These are phyloP conservation scores for Vaccinium darrowii DNA, from an alignment of 148 eudicot genomes.

Conservation along the genomic window DNA sequence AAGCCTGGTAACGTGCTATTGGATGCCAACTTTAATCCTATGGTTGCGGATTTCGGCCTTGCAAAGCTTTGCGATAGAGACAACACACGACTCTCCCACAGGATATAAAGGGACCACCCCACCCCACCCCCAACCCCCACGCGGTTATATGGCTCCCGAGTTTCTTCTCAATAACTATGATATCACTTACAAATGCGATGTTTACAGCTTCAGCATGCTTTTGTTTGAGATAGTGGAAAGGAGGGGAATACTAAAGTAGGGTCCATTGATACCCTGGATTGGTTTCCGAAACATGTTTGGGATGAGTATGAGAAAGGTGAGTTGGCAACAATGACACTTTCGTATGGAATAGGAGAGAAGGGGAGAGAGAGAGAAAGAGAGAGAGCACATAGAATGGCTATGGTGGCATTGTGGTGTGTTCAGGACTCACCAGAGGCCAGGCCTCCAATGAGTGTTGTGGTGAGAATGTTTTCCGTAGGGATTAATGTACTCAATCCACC, in stretches of 20 bases:
- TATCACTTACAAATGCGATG: conserved; percentile 6
- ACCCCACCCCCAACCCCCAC: not conserved
- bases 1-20: conserved; percentile 6
- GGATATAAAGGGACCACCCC: conserved; percentile 5
- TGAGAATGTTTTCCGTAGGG: not conserved
- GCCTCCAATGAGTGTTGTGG: conserved; percentile 9
- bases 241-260: not conserved
- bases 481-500: not conserved
- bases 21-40: not conserved
- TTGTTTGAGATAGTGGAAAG: not conserved
- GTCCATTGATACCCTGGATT: not conserved
- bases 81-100: not conserved
- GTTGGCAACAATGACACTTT: not conserved
- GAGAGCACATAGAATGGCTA: conserved; percentile 7
- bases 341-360: not conserved
- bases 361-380: not conserved
- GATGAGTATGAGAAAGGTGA: conserved; percentile 8
- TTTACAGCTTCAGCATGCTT: not conserved
- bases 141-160: not conserved
- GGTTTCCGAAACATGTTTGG: conserved; percentile 11
- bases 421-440: not conserved
- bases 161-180: not conserved
- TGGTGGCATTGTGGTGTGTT: conserved; percentile 8
- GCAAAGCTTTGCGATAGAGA: conserved; percentile 11
- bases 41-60: conserved; percentile 2